Percentiles rank a stretch among this genome's conserved stretches.
Evolutionary conservation across 495 filamentous ascomycete genomes (phyloP).

Genomic region (Hyaloscypha variabilis): DNA sequence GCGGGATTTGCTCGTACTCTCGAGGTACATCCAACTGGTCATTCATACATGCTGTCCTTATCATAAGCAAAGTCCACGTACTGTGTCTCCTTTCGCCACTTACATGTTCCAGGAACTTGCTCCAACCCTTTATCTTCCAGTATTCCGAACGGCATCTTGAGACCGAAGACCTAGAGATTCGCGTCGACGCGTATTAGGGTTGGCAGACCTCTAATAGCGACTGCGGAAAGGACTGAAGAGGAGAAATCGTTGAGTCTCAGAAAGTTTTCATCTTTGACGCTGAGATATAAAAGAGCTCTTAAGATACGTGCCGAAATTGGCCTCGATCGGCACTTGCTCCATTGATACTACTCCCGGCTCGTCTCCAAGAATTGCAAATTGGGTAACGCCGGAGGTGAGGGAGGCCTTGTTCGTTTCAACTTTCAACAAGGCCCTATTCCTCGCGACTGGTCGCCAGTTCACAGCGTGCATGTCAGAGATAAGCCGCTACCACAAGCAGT

Average conservation of each 20-base stretch:
- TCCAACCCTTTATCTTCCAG: conserved; percentile 42
- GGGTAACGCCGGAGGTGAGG: too few species aligned
- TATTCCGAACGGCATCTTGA: conserved; percentile 45
- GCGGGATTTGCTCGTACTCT: conserved; percentile 44
- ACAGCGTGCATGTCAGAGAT: background rate
- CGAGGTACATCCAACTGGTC: conserved; percentile 46
- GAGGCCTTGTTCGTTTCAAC: too few species aligned
- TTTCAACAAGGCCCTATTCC: background rate
- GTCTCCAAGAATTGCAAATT: background rate
- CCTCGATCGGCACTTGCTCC: background rate
- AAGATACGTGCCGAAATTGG: background rate
- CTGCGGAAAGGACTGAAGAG: background rate
- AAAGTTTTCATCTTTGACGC: background rate
- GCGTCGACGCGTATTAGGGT: too few species aligned
- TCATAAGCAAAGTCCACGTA: background rate
- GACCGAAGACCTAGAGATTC: background rate
- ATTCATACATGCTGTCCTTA: conserved; percentile 42
- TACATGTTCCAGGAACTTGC: conserved; percentile 54
- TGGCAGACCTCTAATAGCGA: background rate
- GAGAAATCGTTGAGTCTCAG: background rate
- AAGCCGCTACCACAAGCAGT: background rate
- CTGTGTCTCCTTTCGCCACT: conserved; percentile 14
- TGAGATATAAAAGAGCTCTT: background rate
- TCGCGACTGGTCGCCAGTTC: background rate
- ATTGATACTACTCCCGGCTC: background rate